Percentiles rank a stretch among this genome's conserved stretches.
phyloP scores from a whole-genome alignment of 345 rosid genomes.

The Melastoma malabathricum region DNA sequence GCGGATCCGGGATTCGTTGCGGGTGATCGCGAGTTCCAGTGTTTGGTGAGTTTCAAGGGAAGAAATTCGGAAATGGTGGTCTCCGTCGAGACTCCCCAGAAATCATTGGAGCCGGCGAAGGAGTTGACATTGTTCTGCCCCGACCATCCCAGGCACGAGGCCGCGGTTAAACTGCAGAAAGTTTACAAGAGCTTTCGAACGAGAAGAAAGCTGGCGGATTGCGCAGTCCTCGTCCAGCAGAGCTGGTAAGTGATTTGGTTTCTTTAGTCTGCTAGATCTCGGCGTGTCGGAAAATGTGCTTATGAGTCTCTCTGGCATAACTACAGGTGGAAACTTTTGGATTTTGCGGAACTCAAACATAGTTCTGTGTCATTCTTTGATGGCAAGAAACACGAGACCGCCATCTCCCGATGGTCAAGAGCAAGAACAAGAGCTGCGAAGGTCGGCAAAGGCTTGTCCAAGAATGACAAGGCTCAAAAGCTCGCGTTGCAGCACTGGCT shows the following conservation, averaged over 20 bases:
- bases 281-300: background rate
- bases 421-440: conserved; percentile 92
- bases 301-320: conserved; percentile 10
- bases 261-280: too few species aligned
- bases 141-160: conserved; percentile 50
- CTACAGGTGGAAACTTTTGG: conserved; percentile 80
- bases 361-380: conserved; percentile 87
- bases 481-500: conserved; percentile 92
- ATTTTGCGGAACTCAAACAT: conserved; percentile 71
- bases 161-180: conserved; percentile 78
- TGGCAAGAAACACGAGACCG: conserved; percentile 78
- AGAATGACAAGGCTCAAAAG: conserved; percentile 77
- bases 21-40: too few species aligned
- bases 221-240: conserved; percentile 79
- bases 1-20: too few species aligned
- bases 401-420: conserved; percentile 91
- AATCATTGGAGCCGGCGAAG: conserved; percentile 9
- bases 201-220: conserved; percentile 90
- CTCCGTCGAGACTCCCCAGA: conserved; percentile 2
- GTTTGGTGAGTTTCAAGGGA: too few species aligned
- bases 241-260: conserved; percentile 43
- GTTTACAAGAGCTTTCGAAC: conserved; percentile 94
- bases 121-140: conserved; percentile 33
- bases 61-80: too few species aligned
- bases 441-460: conserved; percentile 88